These are phyloP conservation scores for Aspergillus tubingensis DNA, from an alignment of 2,329 filamentous ascomycete genomes.

Conservation along the genomic window DNA sequence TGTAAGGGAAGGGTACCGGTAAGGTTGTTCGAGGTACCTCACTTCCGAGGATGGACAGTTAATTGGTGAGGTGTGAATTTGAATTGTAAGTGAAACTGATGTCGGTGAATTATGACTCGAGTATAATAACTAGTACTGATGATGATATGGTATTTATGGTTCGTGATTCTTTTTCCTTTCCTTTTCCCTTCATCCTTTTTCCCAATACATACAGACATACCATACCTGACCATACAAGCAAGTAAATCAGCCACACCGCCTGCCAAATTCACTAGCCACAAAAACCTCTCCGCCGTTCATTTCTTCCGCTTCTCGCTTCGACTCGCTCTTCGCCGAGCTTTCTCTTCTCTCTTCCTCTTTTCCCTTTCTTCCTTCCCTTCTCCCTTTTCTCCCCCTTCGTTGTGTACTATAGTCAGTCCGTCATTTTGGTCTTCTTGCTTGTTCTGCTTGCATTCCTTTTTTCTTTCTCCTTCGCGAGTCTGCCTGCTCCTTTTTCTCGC, in stretches of 20 bases:
- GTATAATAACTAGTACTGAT: too few relatives aligned
- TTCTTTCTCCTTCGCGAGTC: neutral
- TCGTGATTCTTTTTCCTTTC: too few relatives aligned
- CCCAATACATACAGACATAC: neutral
- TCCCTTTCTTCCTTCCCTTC: constrained; percentile 11
- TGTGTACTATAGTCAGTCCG: constrained; percentile 24
- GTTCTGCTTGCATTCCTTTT: constrained; percentile 9
- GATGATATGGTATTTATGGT: too few relatives aligned
- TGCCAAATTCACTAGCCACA: constrained; percentile 20
- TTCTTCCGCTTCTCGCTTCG: constrained; percentile 23
- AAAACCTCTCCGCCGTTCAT: constrained; percentile 19
- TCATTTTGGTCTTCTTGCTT: constrained; percentile 10
- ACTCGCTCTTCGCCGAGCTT: constrained; percentile 12
- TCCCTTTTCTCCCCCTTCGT: constrained; percentile 21
- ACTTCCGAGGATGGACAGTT: too few relatives aligned
- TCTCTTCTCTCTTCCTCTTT: constrained; percentile 22
- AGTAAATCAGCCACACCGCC: constrained; percentile 10
- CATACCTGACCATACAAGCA: neutral
- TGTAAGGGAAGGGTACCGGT: neutral
- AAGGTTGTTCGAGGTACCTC: neutral
- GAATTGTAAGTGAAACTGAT: too few relatives aligned
- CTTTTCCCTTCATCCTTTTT: too few relatives aligned
- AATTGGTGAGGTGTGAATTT: neutral
- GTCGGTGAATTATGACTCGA: too few relatives aligned
- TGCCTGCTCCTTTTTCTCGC: constrained; percentile 15